phyloP scores from a whole-genome alignment of 139 green algal genomes.

The Auxenochlorella pyrenoidosa region DNA sequence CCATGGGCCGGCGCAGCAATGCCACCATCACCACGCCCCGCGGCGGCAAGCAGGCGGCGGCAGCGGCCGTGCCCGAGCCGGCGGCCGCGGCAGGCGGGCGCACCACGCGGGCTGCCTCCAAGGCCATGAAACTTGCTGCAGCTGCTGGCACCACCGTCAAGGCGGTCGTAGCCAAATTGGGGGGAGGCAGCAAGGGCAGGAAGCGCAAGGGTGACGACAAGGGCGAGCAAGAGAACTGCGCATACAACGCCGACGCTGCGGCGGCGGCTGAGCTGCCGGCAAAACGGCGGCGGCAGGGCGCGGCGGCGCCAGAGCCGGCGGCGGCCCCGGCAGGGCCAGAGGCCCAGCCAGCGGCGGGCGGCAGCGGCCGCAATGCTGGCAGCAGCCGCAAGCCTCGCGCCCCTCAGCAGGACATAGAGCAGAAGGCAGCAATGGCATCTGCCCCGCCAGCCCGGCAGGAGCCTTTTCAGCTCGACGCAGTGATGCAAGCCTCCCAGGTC shows the following conservation, averaged over 20 bases:
- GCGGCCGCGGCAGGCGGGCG: neutral
- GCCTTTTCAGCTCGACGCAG: neutral
- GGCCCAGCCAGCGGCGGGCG: neutral
- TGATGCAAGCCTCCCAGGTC: neutral
- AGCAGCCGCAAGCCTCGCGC: neutral
- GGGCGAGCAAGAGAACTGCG: neutral
- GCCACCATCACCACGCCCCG: neutral
- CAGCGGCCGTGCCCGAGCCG: neutral
- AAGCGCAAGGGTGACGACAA: neutral
- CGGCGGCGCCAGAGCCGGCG: neutral
- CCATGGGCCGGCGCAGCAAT: neutral
- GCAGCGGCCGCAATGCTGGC: neutral
- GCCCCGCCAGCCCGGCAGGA: neutral
- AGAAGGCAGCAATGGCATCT: neutral
- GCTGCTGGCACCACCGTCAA: neutral
- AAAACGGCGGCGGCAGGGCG: neutral
- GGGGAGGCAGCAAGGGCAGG: neutral
- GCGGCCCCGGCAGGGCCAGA: neutral
- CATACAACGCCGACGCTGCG: neutral
- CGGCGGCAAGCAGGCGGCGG: neutral
- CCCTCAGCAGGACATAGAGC: neutral
- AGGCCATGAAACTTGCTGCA: neutral
- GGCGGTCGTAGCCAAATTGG: neutral
- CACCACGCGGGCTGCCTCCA: neutral
- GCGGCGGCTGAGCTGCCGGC: neutral